Conservation (phyloP, 2,329 filamentous ascomycete species). For the Corynespora cassiicola region DNA sequence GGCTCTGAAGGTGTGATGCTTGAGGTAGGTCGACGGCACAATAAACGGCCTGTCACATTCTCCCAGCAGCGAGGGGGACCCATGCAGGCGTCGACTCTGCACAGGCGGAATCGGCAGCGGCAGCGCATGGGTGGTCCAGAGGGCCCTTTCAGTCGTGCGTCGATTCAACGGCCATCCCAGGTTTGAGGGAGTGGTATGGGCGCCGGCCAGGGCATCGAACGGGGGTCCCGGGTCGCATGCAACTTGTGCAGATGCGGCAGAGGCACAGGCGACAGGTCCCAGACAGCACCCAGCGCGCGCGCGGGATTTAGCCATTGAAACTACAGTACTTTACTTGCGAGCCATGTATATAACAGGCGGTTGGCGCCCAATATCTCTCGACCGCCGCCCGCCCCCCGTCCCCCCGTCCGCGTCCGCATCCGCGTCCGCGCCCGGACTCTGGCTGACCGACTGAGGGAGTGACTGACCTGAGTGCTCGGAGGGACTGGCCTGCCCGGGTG, state of each 20-base stretch:
- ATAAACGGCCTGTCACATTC: constrained; percentile 34
- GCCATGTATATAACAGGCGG: constrained; percentile 34
- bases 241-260: constrained; percentile 21
- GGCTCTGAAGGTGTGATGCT: constrained; percentile 19
- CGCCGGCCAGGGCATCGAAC: constrained; percentile 29
- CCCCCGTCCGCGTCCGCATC: too few relatives aligned
- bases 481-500: too few relatives aligned
- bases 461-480: too few relatives aligned
- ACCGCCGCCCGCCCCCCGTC: constrained; percentile 19
- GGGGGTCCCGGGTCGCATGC: constrained; percentile 34
- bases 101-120: constrained; percentile 33
- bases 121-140: constrained; percentile 29
- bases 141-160: constrained; percentile 32
- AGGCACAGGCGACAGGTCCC: constrained; percentile 30
- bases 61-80: constrained; percentile 33
- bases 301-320: constrained; percentile 41
- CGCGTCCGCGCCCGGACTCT: too few relatives aligned
- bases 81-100: constrained; percentile 34
- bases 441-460: too few relatives aligned
- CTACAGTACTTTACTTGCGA: constrained; percentile 42
- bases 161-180: constrained; percentile 41
- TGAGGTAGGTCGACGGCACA: constrained; percentile 31
- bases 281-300: constrained; percentile 30
- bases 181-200: constrained; percentile 33
- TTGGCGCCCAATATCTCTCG: constrained; percentile 38